Evolutionary conservation across 345 rosid species (phyloP), one percentile per base, ranked within the genome.

Genomic region (Salix udensis): DNA sequence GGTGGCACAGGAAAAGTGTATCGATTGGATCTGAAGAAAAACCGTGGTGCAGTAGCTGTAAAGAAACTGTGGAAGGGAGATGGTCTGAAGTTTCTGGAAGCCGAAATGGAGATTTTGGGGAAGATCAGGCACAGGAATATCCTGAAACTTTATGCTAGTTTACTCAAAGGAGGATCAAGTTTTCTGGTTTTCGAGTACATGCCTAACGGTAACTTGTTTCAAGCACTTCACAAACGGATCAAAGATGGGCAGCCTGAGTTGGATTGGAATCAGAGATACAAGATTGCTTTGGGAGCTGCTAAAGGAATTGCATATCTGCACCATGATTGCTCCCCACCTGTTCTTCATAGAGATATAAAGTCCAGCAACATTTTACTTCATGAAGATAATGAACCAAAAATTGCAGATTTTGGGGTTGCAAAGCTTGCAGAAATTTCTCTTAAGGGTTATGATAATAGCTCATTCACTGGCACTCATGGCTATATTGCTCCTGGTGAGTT

Each of bases 401-500:
- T 95, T 16, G 94, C 98, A 36, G 98, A 95, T 80, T 95, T 95
- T 55, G 98, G 98, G 52, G 84, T 90, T 15, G 97, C 98, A 15
- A 93, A 89, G 89, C 81, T 88, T 44, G 91, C 86, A 4, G 94
- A 88, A 36, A 82, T 81, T 67, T 81, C 88, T 39, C 55, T 15
- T 0, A 64, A 80, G 48, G 92, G 85, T 34, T 82, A 78, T 10
- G 88, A 90, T 64, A 83, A 79, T 76, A 91, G 88, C 75, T 68
- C 87, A 71, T 78, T 93, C 58, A 93, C 94, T 23, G 98, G 98
- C 48, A 95, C 97, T 77, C 88, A 86, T 77, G 98, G 98, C 42
- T 95, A 95, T 74, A 89, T 95, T 81, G 97, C 97, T 67, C 98
- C 98, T 4, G 98, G 98, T 90, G 68, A 90, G 90, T 84, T 77